A percentile compares a stretch with the other conserved stretches of the same genome.
Conservation (phyloP, 2,329 filamentous ascomycete genomes). For the Ophiocordyceps camponoti-leonardi region DNA sequence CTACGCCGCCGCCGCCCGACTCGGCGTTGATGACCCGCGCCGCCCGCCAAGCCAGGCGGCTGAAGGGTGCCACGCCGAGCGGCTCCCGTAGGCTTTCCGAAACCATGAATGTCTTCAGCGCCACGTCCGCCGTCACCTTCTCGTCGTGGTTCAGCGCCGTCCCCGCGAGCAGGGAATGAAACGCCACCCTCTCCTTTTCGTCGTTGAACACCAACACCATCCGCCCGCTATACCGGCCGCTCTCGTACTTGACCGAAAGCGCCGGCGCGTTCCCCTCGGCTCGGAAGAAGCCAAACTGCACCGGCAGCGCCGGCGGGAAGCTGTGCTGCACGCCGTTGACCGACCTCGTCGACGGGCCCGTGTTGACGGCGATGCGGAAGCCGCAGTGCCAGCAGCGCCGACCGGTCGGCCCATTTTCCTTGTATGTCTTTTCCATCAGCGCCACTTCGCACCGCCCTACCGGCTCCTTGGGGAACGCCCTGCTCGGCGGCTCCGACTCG, state of each 20-base stretch:
- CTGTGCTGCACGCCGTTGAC: conserved; percentile 60
- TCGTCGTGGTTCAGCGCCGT: conserved; percentile 52
- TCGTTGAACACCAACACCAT: conserved; percentile 67
- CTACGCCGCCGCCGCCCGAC: conserved; percentile 35
- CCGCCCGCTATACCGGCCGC: conserved; percentile 45
- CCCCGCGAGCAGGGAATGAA: conserved; percentile 60
- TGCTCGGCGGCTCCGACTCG: conserved; percentile 51
- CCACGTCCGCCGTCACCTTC: conserved; percentile 51
- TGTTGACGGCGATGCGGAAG: conserved; percentile 62
- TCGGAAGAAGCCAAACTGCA: conserved; percentile 64
- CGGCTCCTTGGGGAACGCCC: conserved; percentile 59
- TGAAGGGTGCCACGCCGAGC: conserved; percentile 31
- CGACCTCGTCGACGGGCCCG: conserved; percentile 59
- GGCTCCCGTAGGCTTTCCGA: conserved; percentile 31
- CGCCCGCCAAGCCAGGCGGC: conserved; percentile 44
- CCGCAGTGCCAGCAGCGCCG: conserved; percentile 59
- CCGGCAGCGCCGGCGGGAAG: conserved; percentile 45
- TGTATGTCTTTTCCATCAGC: conserved; percentile 55
- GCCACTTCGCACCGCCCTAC: conserved; percentile 54
- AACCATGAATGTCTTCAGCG: conserved; percentile 48
- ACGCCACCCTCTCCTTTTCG: conserved; percentile 47
- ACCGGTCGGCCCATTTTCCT: conserved; percentile 55
- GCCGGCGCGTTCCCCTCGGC: conserved; percentile 54
- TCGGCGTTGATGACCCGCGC: conserved; percentile 58
- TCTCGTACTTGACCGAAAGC: conserved; percentile 53